These are phyloP conservation scores for Myxozyma udenii DNA, from an alignment of 805 yeast species.

Conservation along the genomic window DNA sequence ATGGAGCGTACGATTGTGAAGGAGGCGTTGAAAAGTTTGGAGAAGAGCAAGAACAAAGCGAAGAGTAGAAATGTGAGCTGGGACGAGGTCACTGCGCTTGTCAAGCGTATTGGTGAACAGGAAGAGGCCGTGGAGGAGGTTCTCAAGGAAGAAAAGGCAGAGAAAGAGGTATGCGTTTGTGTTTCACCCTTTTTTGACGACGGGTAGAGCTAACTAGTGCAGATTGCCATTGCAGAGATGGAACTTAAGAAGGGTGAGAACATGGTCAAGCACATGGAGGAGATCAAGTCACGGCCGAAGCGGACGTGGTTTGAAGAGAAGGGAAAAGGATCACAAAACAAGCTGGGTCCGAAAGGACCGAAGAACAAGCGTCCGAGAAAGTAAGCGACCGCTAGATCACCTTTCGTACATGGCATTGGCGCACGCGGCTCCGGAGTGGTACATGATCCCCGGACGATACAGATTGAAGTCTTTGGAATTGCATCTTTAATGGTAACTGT, in stretches of 20 bases:
- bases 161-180: conserved; percentile 53
- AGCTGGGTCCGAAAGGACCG: no score
- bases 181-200: background rate
- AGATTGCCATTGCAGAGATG: conserved; percentile 80
- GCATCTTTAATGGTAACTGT: no score
- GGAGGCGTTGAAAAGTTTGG: conserved; percentile 72
- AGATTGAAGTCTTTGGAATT: no score
- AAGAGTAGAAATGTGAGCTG: conserved; percentile 92
- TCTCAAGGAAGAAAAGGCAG: conserved; percentile 80
- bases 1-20: conserved; percentile 87
- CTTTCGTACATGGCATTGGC: no score
- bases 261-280: conserved; percentile 70
- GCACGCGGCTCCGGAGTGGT: no score
- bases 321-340: background rate
- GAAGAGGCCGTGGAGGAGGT: conserved; percentile 66
- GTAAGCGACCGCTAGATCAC: no score
- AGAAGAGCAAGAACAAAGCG: conserved; percentile 51
- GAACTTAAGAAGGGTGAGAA: conserved; percentile 84
- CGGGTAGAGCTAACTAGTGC: background rate
- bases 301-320: conserved; percentile 79
- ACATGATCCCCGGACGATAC: no score
- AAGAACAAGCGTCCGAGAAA: no score
- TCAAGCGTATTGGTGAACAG: conserved; percentile 59
- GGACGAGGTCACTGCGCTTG: conserved; percentile 71
- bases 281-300: conserved; percentile 84